Evolutionary conservation across 2,329 filamentous ascomycete species (phyloP), one percentile per base, ranked within the genome.

Genomic region (Pseudogymnoascus sp.): DNA sequence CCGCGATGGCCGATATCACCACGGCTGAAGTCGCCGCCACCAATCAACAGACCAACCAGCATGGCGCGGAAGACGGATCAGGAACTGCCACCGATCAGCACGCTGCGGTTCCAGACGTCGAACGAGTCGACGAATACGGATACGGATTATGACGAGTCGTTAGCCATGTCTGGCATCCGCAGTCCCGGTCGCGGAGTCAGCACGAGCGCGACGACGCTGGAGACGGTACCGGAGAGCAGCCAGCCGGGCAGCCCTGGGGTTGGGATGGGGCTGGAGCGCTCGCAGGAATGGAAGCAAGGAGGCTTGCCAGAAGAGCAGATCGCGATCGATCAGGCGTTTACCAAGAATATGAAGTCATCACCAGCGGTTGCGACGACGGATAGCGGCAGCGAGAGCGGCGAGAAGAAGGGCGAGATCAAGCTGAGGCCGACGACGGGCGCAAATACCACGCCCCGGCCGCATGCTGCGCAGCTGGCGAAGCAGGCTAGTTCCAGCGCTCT

Each of bases 201-300:
- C 72, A 83, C 81, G 63, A 83, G 81, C 61, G 82, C 79, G 37
- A 82, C 87, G 59, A 85, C 84, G 59, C 78, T 97, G 63, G 93
- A 96, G 76, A 97, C 95, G 0, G 93, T 98, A 14, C 89, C 96
- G 73, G 93, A 97, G 79, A 87, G 89, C 62, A 95, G 91, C 76
- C 84, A 91, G 65, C 86, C 89, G 46, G 87, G 85, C 60, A 90
- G 89, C 0, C 89, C 90, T 12, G 79, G 78, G 12, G 78, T 75
- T 66, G 71, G 79, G 75, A 69, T 77, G 60, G 73, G 72, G 33
- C 70, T 77, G 65, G 78, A 81, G 64, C 75, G 78, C 14, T 77
- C 78, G 24, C 69, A 83, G 61, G 83, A 84, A 63, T 83, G 78
- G 73, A 76, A 79, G 66, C 72, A 65, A 66, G 68, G 65, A 68